A percentile compares a stretch with the other conserved stretches of the same genome.
phyloP scores from a whole-genome alignment of 164 flowering plant species.

The Vitis riparia region DNA sequence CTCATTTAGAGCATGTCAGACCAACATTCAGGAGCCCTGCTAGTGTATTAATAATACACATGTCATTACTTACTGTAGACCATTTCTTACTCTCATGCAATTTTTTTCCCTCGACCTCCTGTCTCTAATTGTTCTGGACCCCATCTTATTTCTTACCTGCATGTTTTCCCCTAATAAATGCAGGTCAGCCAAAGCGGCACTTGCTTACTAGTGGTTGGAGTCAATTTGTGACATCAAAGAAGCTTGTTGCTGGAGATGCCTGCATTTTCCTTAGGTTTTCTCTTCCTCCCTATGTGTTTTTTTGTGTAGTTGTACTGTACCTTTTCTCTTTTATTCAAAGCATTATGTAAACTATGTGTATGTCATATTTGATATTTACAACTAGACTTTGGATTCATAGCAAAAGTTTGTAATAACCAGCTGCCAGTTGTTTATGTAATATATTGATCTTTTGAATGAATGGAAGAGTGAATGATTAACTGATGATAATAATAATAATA shows the following conservation, averaged over 20 bases:
- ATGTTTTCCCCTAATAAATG: constrained; percentile 2
- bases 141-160: neutral
- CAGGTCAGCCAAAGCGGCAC: constrained; percentile 72
- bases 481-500: neutral
- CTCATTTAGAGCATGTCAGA: neutral
- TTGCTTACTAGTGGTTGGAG: constrained; percentile 76
- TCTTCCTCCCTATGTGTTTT: constrained; percentile 1
- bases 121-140: neutral
- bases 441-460: no score
- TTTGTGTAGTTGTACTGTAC: neutral
- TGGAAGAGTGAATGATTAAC: no score
- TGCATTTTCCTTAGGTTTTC: constrained; percentile 39
- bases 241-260: constrained; percentile 57
- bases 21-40: neutral
- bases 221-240: constrained; percentile 53
- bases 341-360: neutral
- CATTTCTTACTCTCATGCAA: no score
- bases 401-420: no score
- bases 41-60: no score
- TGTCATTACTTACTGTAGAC: no score
- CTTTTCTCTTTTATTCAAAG: neutral
- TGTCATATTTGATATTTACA: no score
- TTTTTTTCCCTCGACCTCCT: no score
- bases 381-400: no score
- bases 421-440: no score